A percentile compares a stretch with the other conserved stretches of the same genome.
Evolutionary conservation across 139 green algal species (phyloP).

Genomic region (Spirogloea muscicola): DNA sequence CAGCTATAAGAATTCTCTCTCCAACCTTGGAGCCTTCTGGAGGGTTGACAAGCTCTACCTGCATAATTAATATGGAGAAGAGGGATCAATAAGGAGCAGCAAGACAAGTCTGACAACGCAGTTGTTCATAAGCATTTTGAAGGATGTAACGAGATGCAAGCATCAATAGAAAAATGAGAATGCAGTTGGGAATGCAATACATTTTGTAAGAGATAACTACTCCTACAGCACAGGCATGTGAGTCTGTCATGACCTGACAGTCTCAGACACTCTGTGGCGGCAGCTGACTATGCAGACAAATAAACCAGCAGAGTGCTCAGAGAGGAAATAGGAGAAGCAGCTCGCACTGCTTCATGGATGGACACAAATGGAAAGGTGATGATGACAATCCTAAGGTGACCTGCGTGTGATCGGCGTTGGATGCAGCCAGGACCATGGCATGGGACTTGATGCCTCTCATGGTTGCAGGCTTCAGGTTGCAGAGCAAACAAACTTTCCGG

Average conservation of each 20-base stretch:
- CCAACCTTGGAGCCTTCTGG: constrained; percentile 64
- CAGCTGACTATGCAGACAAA: no score
- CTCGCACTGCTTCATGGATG: not conserved
- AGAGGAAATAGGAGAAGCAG: not conserved
- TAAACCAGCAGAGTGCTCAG: not conserved
- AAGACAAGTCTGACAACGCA: not conserved
- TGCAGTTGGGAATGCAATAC: no score
- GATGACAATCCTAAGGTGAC: constrained; percentile 45
- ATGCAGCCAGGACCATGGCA: constrained; percentile 88
- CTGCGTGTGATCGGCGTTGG: constrained; percentile 46
- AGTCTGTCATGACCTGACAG: not conserved
- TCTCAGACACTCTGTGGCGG: no score
- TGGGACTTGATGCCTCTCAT: constrained; percentile 83
- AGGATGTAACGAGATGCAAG: no score
- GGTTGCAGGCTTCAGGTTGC: constrained; percentile 90
- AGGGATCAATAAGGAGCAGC: not conserved
- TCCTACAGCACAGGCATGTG: not conserved
- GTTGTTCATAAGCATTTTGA: no score
- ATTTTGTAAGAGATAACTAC: no score
- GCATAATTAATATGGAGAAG: not conserved
- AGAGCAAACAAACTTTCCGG: constrained; percentile 69
- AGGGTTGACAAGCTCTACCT: constrained; percentile 75
- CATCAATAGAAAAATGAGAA: no score
- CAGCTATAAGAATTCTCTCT: constrained; percentile 68
- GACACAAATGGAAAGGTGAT: not conserved